These are phyloP conservation scores for Magnusiomyces tetraspermus DNA, from an alignment of 1,139 yeast species.

Conservation along the genomic window DNA sequence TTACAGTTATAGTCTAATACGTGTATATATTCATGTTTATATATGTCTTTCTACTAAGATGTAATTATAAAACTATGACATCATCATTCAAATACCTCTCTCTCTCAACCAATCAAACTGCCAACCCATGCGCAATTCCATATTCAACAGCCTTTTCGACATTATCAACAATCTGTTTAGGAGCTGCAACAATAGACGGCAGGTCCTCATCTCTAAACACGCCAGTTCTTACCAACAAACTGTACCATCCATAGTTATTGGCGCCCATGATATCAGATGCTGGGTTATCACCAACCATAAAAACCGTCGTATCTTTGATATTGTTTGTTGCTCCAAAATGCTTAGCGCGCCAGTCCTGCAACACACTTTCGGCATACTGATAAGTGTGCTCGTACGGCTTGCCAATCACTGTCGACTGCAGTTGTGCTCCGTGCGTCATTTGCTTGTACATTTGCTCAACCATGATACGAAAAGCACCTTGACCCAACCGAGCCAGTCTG, in stretches of 20 bases:
- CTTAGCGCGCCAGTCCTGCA: conserved; percentile 44
- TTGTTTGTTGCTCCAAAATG: conserved; percentile 12
- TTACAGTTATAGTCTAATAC: background rate
- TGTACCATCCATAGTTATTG: conserved; percentile 76
- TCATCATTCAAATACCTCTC: too few relatives aligned
- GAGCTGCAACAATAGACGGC: conserved; percentile 28
- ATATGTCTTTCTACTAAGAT: too few relatives aligned
- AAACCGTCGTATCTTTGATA: conserved; percentile 38
- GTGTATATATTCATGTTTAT: background rate
- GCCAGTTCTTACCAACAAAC: conserved; percentile 76
- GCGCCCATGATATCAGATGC: conserved; percentile 90
- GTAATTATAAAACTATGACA: too few relatives aligned
- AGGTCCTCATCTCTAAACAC: conserved; percentile 69
- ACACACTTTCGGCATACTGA: conserved; percentile 69
- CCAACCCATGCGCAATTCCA: conserved; percentile 16
- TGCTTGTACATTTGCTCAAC: conserved; percentile 56
- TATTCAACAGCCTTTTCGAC: conserved; percentile 34
- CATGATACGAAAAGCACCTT: conserved; percentile 72
- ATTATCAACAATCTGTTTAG: conserved; percentile 30
- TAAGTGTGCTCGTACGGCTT: conserved; percentile 78
- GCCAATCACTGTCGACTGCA: conserved; percentile 62
- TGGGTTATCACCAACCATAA: conserved; percentile 96
- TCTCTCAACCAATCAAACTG: background rate
- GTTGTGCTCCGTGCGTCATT: conserved; percentile 40
- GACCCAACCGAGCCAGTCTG: conserved; percentile 74